phyloP scores from a whole-genome alignment of 495 filamentous ascomycete species.

The Thermochaetoides thermophila region DNA sequence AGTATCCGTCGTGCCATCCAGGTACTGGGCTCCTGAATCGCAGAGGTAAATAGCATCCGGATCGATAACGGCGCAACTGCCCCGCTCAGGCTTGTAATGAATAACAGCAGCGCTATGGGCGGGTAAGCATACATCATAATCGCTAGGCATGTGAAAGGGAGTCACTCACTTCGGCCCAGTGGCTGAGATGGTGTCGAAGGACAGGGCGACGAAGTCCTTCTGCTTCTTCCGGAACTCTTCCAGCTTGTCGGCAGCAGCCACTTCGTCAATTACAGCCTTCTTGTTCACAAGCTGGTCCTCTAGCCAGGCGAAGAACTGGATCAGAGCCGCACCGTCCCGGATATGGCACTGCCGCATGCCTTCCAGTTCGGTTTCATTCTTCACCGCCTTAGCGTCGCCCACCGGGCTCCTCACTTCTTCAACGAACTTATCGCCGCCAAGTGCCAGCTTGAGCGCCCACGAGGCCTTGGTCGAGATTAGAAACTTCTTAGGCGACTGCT shows the following conservation, averaged over 20 bases:
- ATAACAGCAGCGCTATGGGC: conserved; percentile 62
- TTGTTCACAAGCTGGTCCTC: conserved; percentile 72
- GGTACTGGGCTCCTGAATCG: conserved; percentile 90
- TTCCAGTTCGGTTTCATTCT: conserved; percentile 81
- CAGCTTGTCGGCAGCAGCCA: conserved; percentile 79
- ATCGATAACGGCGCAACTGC: conserved; percentile 71
- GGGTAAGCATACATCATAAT: conserved; percentile 1
- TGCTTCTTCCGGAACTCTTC: conserved; percentile 70
- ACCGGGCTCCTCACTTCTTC: conserved; percentile 82
- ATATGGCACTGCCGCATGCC: conserved; percentile 93
- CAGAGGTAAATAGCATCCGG: conserved; percentile 84
- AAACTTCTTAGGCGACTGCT: conserved; percentile 47
- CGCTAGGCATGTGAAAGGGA: neutral
- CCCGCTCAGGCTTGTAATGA: conserved; percentile 86
- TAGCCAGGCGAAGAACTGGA: conserved; percentile 92
- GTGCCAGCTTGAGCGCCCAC: conserved; percentile 77
- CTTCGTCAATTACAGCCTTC: conserved; percentile 66
- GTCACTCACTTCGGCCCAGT: conserved; percentile 62
- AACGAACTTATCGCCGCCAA: conserved; percentile 78
- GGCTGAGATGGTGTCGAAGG: conserved; percentile 92
- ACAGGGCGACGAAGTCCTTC: conserved; percentile 75
- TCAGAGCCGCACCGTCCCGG: conserved; percentile 83
- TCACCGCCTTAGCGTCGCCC: conserved; percentile 91
- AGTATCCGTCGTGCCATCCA: conserved; percentile 92
- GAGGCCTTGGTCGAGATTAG: conserved; percentile 79